phyloP scores from a whole-genome alignment of 805 yeast genomes.

The Wickerhamiella azymoides region DNA sequence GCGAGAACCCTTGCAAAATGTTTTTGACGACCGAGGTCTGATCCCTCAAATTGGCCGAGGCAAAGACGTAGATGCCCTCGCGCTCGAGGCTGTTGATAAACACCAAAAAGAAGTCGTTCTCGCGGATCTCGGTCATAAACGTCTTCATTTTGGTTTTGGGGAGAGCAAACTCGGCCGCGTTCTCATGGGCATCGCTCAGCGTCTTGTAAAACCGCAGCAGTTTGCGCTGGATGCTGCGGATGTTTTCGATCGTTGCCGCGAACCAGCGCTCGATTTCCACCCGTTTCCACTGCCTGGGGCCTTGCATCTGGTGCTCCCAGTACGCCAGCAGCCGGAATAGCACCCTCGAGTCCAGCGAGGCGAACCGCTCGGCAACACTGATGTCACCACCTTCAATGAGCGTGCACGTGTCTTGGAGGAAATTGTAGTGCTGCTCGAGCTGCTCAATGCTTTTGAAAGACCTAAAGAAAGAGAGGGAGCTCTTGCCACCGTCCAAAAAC shows the following conservation, averaged over 20 bases:
- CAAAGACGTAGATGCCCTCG: slow-evolving; percentile 69
- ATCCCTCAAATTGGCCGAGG: slow-evolving; percentile 41
- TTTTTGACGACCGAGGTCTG: slow-evolving; percentile 26
- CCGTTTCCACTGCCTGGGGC: slow-evolving; percentile 35
- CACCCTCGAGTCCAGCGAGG: slow-evolving; percentile 50
- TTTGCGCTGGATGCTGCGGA: slow-evolving; percentile 52
- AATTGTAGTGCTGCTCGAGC: slow-evolving; percentile 67
- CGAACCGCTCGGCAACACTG: slow-evolving; percentile 66
- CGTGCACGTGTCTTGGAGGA: slow-evolving; percentile 61
- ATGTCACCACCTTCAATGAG: slow-evolving; percentile 70
- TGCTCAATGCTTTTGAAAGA: slow-evolving; percentile 88
- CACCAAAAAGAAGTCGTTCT: slow-evolving; percentile 60
- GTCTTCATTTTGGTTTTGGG: slow-evolving; percentile 26
- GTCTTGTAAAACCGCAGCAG: slow-evolving; percentile 62
- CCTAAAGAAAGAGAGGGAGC: slow-evolving; percentile 40
- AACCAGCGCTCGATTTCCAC: slow-evolving; percentile 40
- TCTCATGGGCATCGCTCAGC: slow-evolving; percentile 56
- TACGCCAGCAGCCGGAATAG: slow-evolving; percentile 56
- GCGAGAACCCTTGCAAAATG: slow-evolving; percentile 23
- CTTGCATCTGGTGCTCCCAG: slow-evolving; percentile 55
- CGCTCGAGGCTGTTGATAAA: slow-evolving; percentile 60
- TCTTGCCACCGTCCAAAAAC: slow-evolving; percentile 58
- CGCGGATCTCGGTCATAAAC: slow-evolving; percentile 45
- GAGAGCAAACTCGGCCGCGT: slow-evolving; percentile 37
- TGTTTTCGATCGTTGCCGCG: slow-evolving; percentile 27